Base-by-base conservation (phyloP, 1,139 yeast species). In the Suhomyces choctaworum region DNA sequence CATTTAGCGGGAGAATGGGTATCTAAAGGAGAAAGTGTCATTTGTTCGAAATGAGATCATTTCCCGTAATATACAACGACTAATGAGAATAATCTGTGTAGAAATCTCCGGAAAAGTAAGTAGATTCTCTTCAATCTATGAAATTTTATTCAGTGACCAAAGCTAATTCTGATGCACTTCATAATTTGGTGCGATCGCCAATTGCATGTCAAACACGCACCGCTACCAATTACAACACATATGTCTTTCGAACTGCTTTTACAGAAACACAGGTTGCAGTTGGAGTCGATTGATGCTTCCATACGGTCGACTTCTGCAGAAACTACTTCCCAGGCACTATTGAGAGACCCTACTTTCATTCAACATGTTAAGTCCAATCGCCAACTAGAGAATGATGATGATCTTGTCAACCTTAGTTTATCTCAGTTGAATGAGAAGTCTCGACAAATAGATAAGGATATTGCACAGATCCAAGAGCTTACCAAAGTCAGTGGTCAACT, bases 351-450 rank as follows among this genome's bases (percentile, higher is more conserved):
- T n/a, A 16, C 22, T 3, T 30, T 39, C 12, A 29, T 22, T 10
- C 16, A 28, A 14, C 31, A 35, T 20, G 13, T 21, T 29, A 25
- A 32, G 24, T 16, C 29, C 22, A 26, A 27, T 16, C 28, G 28
- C 16, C 23, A 33, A 20, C 5, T 17, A 10, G 30, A 34, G 10
- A n/a, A 26, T 4, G 29, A 33, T 12, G 31, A 28, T 16, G 45
- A 37, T 7, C 25, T 39, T 10, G 12, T 14, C 9, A 15, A 24
- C 3, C 33, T 42, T 10, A 33, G 31, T 16, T 31, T 43, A 20
- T 24, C 37, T 3, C 41, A 42, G 26, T 32, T 48, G 29, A 44
- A 40, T 16, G 36, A 39, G 12, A 40, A 38, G 25, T 31, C 37
- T 15, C 37, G 37, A 9, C 24, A 34, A 9, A 29, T 44, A 7